A percentile compares a stretch with the other conserved stretches of the same genome.
phyloP scores from a whole-genome alignment of 176 grass and related monocot genomes.

The Triticum monococcum region DNA sequence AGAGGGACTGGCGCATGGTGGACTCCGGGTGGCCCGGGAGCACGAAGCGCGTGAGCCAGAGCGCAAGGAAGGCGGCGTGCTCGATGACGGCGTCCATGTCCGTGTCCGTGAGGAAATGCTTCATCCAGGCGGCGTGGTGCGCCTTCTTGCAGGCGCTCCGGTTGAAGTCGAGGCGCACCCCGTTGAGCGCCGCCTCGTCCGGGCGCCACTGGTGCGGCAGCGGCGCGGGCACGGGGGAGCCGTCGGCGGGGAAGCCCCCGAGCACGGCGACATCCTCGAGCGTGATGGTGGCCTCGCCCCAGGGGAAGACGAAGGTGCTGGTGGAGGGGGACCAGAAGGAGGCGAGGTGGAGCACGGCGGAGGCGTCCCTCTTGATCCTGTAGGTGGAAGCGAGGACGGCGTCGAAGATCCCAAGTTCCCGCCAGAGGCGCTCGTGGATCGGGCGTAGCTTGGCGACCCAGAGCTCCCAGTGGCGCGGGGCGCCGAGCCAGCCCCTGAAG shows the following conservation, averaged over 20 bases:
- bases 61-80: slow-evolving; percentile 82
- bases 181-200: slow-evolving; percentile 57
- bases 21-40: slow-evolving; percentile 73
- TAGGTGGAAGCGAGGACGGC: slow-evolving; percentile 66
- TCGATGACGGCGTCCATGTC: slow-evolving; percentile 42
- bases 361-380: slow-evolving; percentile 54
- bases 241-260: slow-evolving; percentile 50
- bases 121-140: slow-evolving; percentile 88
- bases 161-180: slow-evolving; percentile 69
- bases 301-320: slow-evolving; percentile 75
- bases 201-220: slow-evolving; percentile 50
- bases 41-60: slow-evolving; percentile 84
- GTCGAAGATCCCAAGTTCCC: slow-evolving; percentile 61
- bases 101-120: slow-evolving; percentile 60
- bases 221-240: slow-evolving; percentile 50
- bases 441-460: slow-evolving; percentile 83
- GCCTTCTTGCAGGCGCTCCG: slow-evolving; percentile 92
- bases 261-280: slow-evolving; percentile 66
- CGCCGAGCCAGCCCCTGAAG: slow-evolving; percentile 72
- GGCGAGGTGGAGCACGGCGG: slow-evolving; percentile 48
- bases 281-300: slow-evolving; percentile 83
- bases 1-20: slow-evolving; percentile 70
- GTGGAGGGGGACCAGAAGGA: slow-evolving; percentile 69
- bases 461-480: slow-evolving; percentile 66
- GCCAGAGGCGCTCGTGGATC: slow-evolving; percentile 52